A percentile compares a stretch with the other conserved stretches of the same genome.
These are phyloP conservation scores for Phytopythium montanum DNA, from an alignment of 352 stramenopile genomes.

Conservation along the genomic window DNA sequence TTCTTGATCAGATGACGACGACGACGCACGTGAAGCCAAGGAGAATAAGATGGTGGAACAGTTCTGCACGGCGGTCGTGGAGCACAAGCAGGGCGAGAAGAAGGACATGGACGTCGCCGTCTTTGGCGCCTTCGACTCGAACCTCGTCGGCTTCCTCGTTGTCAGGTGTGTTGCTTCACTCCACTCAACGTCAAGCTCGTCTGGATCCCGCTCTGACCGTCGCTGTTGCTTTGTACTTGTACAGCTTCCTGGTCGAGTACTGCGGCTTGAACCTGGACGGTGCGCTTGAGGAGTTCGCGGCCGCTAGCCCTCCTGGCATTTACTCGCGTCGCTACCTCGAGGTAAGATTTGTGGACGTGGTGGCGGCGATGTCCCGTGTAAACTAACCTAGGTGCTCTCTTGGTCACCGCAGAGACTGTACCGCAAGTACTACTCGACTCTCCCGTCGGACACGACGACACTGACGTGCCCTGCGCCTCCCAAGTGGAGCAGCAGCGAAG, in stretches of 20 bases:
- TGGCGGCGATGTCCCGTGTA: constrained; percentile 4
- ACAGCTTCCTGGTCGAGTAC: constrained; percentile 70
- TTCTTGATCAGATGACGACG: constrained; percentile 7
- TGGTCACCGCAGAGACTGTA: constrained; percentile 51
- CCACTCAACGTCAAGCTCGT: not conserved
- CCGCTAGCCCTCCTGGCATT: constrained; percentile 49
- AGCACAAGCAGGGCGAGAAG: constrained; percentile 52
- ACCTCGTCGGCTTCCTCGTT: constrained; percentile 71
- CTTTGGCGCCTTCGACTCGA: constrained; percentile 60
- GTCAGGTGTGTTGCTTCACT: constrained; percentile 48
- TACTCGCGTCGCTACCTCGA: constrained; percentile 68
- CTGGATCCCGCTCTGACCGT: not conserved
- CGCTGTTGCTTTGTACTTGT: not conserved
- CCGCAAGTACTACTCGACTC: constrained; percentile 73
- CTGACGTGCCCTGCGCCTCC: constrained; percentile 50
- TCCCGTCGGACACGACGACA: constrained; percentile 43
- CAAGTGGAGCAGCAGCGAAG: constrained; percentile 55
- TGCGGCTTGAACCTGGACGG: constrained; percentile 52
- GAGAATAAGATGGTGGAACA: constrained; percentile 52
- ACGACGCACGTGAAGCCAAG: constrained; percentile 23
- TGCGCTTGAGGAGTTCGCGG: constrained; percentile 65
- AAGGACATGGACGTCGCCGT: constrained; percentile 81
- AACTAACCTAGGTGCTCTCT: not conserved
- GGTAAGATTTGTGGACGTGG: constrained; percentile 21
- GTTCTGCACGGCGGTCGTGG: constrained; percentile 57